Conservation (phyloP, 176 grass and related monocot species). For the Echinochloa phyllopogon region DNA sequence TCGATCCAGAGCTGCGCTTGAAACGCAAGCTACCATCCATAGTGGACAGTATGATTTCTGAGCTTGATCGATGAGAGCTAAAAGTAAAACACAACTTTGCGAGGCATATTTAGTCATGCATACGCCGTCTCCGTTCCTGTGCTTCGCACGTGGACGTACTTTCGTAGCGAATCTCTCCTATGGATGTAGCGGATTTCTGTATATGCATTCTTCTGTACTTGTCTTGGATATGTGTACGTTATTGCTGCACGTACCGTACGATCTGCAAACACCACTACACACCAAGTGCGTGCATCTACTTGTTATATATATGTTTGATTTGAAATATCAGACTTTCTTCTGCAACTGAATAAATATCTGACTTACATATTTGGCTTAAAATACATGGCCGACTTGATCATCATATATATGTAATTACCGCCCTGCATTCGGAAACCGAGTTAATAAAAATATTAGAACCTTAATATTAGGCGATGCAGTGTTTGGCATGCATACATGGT, state of each 20-base stretch:
- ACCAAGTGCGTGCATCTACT: not conserved
- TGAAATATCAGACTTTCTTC: not conserved
- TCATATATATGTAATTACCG: not conserved
- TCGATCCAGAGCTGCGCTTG: constrained; percentile 53
- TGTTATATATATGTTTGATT: not conserved
- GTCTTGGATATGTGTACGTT: not conserved
- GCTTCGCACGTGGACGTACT: constrained; percentile 29
- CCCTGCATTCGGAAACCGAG: not conserved
- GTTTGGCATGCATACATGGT: not conserved
- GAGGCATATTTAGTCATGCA: constrained; percentile 25
- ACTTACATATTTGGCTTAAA: not conserved
- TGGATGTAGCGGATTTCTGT: not conserved
- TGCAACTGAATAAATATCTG: not conserved
- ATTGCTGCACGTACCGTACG: not conserved
- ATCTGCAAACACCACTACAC: not conserved
- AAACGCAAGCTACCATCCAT: constrained; percentile 71
- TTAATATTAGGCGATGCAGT: not conserved
- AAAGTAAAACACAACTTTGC: constrained; percentile 54
- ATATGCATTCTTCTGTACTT: not conserved
- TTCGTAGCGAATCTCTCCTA: constrained; percentile 32
- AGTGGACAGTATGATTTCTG: constrained; percentile 50
- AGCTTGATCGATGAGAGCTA: constrained; percentile 39
- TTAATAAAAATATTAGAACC: not conserved
- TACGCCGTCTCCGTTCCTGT: not conserved
- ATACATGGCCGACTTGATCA: not conserved